These are phyloP conservation scores for Aureobasidium vineae DNA, from an alignment of 2,329 filamentous ascomycete genomes.

Conservation along the genomic window DNA sequence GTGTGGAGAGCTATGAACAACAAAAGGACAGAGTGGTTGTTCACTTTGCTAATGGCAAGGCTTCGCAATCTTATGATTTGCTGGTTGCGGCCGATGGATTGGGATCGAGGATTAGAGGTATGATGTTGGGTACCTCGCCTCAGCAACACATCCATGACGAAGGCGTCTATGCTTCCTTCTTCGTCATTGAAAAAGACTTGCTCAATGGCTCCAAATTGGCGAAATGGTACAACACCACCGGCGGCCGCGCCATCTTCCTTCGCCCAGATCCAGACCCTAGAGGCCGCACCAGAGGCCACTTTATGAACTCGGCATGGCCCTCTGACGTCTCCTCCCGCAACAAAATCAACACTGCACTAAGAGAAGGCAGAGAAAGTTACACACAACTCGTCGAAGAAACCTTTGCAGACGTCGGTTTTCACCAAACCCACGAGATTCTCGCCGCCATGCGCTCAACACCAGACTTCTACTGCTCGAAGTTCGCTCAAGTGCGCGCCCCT, in stretches of 20 bases:
- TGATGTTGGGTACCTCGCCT: constrained; percentile 44
- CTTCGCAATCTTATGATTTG: constrained; percentile 46
- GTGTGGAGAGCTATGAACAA: constrained; percentile 36
- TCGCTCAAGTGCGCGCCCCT: constrained; percentile 39
- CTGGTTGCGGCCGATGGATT: constrained; percentile 52
- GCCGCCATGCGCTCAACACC: constrained; percentile 29
- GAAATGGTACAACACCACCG: constrained; percentile 40
- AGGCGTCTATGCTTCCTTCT: constrained; percentile 47
- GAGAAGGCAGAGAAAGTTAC: constrained; percentile 39
- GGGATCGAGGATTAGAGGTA: constrained; percentile 49
- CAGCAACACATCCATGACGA: constrained; percentile 41
- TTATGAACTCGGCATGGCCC: constrained; percentile 42
- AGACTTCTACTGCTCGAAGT: constrained; percentile 34
- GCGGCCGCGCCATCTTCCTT: constrained; percentile 43
- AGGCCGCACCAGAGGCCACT: constrained; percentile 34
- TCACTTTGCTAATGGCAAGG: constrained; percentile 43
- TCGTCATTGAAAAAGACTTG: constrained; percentile 43
- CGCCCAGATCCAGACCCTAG: constrained; percentile 39
- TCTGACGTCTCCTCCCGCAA: constrained; percentile 34
- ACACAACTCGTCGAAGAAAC: constrained; percentile 37
- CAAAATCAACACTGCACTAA: constrained; percentile 45
- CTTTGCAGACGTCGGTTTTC: constrained; percentile 28
- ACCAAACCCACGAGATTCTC: constrained; percentile 27
- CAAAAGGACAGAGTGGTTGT: constrained; percentile 41
- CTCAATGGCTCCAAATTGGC: constrained; percentile 42